These are phyloP conservation scores for Dryas alaskensis DNA, from an alignment of 306 rosid species.

Conservation along the genomic window DNA sequence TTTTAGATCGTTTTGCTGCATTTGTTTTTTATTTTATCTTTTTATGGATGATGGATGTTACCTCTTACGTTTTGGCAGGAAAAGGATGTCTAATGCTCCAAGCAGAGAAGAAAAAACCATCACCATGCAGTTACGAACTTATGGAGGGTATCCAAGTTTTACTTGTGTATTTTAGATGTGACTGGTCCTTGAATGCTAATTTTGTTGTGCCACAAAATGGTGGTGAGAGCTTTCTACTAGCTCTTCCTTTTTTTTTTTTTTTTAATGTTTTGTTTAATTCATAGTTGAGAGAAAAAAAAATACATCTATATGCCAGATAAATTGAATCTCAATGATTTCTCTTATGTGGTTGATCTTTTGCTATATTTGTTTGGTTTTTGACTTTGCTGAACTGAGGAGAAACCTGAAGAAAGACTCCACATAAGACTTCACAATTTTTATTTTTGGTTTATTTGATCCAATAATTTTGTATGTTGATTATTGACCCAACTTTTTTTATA, in stretches of 20 bases:
- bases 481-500: too few relatives aligned
- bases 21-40: background rate
- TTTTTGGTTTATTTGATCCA: too few relatives aligned
- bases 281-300: constrained; percentile 24
- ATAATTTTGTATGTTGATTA: too few relatives aligned
- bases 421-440: too few relatives aligned
- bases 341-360: constrained; percentile 20
- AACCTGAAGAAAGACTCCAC: too few relatives aligned
- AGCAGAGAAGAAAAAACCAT: constrained; percentile 11
- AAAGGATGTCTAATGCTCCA: constrained; percentile 30
- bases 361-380: constrained; percentile 2
- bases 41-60: constrained; percentile 24
- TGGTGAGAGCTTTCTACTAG: constrained; percentile 35
- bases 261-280: constrained; percentile 7
- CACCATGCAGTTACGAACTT: constrained; percentile 28
- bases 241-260: constrained; percentile 14
- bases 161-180: constrained; percentile 35
- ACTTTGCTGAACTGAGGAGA: constrained; percentile 12
- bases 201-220: constrained; percentile 44
- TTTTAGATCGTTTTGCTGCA: background rate
- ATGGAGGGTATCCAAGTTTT: constrained; percentile 41
- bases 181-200: constrained; percentile 32
- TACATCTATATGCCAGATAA: constrained; percentile 30
- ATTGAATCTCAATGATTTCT: constrained; percentile 23
- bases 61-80: constrained; percentile 48